phyloP scores from a whole-genome alignment of 2,329 filamentous ascomycete genomes.

The Sarocladium kiliense region DNA sequence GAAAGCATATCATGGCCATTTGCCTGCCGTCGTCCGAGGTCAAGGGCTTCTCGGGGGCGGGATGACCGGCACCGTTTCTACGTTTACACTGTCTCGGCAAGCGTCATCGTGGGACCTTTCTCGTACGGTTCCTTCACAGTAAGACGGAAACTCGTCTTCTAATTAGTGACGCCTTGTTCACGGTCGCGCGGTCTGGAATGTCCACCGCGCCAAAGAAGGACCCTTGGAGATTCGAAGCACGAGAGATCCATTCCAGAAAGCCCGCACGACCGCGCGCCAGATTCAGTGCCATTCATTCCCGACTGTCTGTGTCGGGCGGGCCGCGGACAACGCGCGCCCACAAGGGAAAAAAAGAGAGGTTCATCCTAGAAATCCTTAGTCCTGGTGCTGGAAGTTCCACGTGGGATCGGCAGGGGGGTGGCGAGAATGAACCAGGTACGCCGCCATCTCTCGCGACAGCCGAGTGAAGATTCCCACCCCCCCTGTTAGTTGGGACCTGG shows the following conservation, averaged over 20 bases:
- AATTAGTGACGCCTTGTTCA: neutral
- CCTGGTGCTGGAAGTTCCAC: neutral
- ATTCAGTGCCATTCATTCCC: too few relatives aligned
- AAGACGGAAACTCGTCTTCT: too few relatives aligned
- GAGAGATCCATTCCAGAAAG: neutral
- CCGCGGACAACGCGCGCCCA: too few relatives aligned
- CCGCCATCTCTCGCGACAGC: neutral
- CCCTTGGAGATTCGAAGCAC: neutral
- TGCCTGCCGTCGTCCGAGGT: too few relatives aligned
- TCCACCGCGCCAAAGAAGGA: neutral
- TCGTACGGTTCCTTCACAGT: neutral
- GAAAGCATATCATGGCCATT: too few relatives aligned
- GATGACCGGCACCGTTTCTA: too few relatives aligned
- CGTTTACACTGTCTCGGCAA: neutral
- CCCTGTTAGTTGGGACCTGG: neutral
- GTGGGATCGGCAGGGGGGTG: conserved; percentile 8
- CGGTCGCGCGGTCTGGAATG: neutral
- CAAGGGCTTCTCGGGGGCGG: too few relatives aligned
- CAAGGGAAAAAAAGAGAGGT: too few relatives aligned
- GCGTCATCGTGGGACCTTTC: neutral
- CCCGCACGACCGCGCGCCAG: too few relatives aligned
- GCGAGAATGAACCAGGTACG: neutral
- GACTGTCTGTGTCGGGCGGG: too few relatives aligned
- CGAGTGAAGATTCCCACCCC: too few relatives aligned
- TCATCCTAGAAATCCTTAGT: too few relatives aligned